Evolutionary conservation across 1,284 basidiomycete genomes (phyloP).

Genomic region (Xanthoconium separans): DNA sequence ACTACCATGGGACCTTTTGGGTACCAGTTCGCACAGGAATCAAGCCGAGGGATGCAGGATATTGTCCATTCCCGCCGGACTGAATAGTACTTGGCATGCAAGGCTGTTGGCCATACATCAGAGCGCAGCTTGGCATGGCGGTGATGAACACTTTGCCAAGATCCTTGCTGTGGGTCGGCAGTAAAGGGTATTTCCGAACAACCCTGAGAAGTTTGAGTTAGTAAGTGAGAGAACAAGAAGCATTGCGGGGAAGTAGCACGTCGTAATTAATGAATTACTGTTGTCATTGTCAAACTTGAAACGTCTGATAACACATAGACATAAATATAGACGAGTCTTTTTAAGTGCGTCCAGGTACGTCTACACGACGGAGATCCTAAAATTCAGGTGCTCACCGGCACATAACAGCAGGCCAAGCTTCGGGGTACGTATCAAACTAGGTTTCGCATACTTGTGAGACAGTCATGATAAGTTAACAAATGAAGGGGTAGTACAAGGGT

Average conservation of each 20-base stretch:
- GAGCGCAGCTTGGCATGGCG: no score
- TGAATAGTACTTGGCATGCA: not conserved
- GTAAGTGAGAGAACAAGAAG: slow-evolving; percentile 47
- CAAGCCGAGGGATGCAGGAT: slow-evolving; percentile 30
- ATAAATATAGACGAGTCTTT: not conserved
- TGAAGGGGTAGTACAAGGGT: slow-evolving; percentile 19
- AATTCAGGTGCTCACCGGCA: not conserved
- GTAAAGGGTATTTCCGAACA: slow-evolving; percentile 57
- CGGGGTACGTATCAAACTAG: not conserved
- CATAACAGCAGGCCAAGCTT: not conserved
- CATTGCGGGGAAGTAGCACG: slow-evolving; percentile 6
- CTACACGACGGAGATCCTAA: not conserved
- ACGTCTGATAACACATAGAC: not conserved
- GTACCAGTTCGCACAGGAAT: slow-evolving; percentile 60
- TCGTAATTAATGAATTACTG: not conserved
- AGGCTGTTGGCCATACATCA: slow-evolving; percentile 54
- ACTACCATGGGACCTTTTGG: slow-evolving; percentile 39
- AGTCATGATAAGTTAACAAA: slow-evolving; percentile 26
- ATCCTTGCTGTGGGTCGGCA: slow-evolving; percentile 57
- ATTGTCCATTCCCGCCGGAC: not conserved
- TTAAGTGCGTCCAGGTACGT: not conserved
- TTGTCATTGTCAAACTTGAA: not conserved
- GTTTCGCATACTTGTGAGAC: slow-evolving; percentile 5
- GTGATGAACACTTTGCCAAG: no score
- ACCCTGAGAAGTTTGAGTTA: slow-evolving; percentile 58